Evolutionary conservation across 208 protist species (phyloP).

Genomic region (Leishmania braziliensis): DNA sequence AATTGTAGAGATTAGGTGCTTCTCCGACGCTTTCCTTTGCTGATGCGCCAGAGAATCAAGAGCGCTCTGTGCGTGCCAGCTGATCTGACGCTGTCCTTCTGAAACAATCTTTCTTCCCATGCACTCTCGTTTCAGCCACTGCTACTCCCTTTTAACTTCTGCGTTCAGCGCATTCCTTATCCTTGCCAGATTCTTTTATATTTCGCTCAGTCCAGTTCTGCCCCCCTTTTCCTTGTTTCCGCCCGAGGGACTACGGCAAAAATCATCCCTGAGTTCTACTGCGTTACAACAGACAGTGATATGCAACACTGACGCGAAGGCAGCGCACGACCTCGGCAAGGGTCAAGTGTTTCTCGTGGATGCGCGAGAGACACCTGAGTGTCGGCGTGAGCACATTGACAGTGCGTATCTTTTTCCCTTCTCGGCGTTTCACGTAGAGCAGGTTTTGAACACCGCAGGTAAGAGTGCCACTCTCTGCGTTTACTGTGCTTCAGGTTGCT

Average conservation of each 20-base stretch:
- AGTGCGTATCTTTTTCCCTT: slow-evolving; percentile 34
- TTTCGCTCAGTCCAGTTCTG: neutral
- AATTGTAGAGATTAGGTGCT: neutral
- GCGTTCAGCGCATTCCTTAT: neutral
- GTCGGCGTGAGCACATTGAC: slow-evolving; percentile 47
- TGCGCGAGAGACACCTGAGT: slow-evolving; percentile 48
- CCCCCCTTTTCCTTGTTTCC: neutral
- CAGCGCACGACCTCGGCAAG: slow-evolving; percentile 18
- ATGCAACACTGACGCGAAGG: slow-evolving; percentile 30
- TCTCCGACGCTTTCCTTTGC: neutral
- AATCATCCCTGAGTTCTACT: neutral
- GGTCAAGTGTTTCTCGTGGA: slow-evolving; percentile 44
- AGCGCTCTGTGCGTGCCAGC: neutral
- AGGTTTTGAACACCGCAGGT: slow-evolving; percentile 33
- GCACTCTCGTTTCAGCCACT: neutral
- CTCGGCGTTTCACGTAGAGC: slow-evolving; percentile 29
- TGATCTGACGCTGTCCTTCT: neutral
- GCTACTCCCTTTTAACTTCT: neutral
- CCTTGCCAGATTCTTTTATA: neutral
- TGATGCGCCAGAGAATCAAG: neutral
- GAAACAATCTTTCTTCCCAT: neutral
- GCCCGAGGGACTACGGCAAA: neutral
- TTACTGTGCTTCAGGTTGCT: slow-evolving; percentile 49
- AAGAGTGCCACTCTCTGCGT: slow-evolving; percentile 31
- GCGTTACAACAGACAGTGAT: slow-evolving; percentile 7